phyloP scores from a whole-genome alignment of 2,329 filamentous ascomycete genomes.

The Diplodia scrobiculata region DNA sequence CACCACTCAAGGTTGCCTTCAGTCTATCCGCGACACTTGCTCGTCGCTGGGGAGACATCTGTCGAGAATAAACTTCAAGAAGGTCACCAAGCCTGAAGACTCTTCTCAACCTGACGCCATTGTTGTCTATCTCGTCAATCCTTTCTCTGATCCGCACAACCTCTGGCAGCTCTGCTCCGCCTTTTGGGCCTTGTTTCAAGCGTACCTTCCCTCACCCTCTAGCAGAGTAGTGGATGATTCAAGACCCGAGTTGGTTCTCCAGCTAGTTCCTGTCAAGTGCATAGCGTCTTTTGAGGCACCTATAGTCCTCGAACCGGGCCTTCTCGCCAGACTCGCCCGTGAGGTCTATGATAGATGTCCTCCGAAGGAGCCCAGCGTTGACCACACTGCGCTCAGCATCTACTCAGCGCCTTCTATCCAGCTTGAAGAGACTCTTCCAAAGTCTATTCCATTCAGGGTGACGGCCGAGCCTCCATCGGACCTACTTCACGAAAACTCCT shows the following conservation, averaged over 20 bases:
- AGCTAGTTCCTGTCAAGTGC: conserved; percentile 70
- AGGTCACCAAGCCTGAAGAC: conserved; percentile 41
- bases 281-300: conserved; percentile 65
- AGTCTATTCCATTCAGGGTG: conserved; percentile 74
- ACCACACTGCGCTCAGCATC: conserved; percentile 52
- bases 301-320: conserved; percentile 56
- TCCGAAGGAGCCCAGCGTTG: conserved; percentile 44
- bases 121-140: conserved; percentile 76
- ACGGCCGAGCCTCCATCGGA: conserved; percentile 68
- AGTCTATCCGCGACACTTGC: conserved; percentile 41
- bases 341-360: conserved; percentile 78
- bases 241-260: conserved; percentile 68
- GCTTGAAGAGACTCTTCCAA: conserved; percentile 69
- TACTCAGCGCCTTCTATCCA: conserved; percentile 69
- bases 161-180: conserved; percentile 69
- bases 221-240: conserved; percentile 41
- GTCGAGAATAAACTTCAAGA: conserved; percentile 39
- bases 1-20: conserved; percentile 36
- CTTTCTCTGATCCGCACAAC: conserved; percentile 62
- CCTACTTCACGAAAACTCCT: conserved; percentile 74
- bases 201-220: conserved; percentile 58
- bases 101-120: conserved; percentile 58
- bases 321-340: conserved; percentile 57
- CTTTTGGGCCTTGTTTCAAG: conserved; percentile 71
- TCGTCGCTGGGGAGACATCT: conserved; percentile 48